Evolutionary conservation across 139 green algal species (phyloP), one percentile per base, ranked within the genome.

Genomic region (Yamagishiella unicocca): DNA sequence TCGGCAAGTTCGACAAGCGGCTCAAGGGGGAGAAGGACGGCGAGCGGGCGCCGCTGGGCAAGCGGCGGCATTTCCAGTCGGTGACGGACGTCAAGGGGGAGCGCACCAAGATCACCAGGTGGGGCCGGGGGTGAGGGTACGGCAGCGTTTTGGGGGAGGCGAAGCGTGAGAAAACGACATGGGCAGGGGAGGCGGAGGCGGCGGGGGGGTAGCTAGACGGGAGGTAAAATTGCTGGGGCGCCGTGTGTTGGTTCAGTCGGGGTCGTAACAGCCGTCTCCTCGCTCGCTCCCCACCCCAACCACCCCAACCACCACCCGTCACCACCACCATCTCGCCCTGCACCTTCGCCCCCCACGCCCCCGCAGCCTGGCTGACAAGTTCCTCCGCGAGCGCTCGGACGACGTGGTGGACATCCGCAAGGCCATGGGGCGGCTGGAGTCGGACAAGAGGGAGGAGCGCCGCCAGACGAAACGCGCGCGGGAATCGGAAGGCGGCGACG

Each of bases 1-100:
- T 98, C 90, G 97, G 97, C 87, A 99, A 99, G 91, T 99, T 99
- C 91, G 97, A 99, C 90, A 89, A 89, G 53, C 66, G 89, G 67
- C 90, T 97, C n/a, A 85, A 42, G 67, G 90, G 87, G 7, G 90
- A 93, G 73, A 91, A 91, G 79, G 40, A 62, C 1, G 87, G 86
- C 24, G 90, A 93, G 83, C 87, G 90, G 25, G 38, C 53, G 37
- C 87, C 83, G 21, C 61, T 90, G 35, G 90, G 83, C 82, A 95
- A 97, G 92, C 90, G 93, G 19, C 92, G 91, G n/a, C 93, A 94
- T 76, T 90, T 95, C 53, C 8, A 89, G 53, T 38, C 90, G 1
- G 92, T 95, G 19, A 91, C 93, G 0, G 91, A 95, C 78, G 92
- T 84, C 40, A 74, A 62, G 14, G 68, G 37, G 0, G 93, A 97